Percentiles rank a stretch among this genome's conserved stretches.
These are phyloP conservation scores for Fomitopsis betulina DNA, from an alignment of 1,284 basidiomycete genomes.

Conservation along the genomic window DNA sequence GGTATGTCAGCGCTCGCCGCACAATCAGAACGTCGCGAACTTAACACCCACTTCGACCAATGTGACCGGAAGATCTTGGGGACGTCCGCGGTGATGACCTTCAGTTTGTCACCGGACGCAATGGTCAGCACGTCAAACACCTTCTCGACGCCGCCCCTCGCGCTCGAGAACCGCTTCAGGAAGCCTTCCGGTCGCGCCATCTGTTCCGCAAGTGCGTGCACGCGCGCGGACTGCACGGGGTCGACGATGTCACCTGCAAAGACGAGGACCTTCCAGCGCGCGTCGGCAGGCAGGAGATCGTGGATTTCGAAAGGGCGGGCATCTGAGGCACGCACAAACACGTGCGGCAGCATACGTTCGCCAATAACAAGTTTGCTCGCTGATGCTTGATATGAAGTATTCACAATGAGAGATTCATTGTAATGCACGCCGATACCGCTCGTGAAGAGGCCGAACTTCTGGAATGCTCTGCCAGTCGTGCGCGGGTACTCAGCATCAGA, in stretches of 20 bases:
- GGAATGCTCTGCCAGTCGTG: slow-evolving; percentile 41
- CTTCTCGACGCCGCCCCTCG: slow-evolving; percentile 2
- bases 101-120: slow-evolving; percentile 39
- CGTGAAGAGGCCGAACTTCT: slow-evolving; percentile 54
- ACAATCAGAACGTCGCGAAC: neutral
- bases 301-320: slow-evolving; percentile 62
- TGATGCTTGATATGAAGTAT: slow-evolving; percentile 37
- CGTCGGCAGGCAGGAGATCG: slow-evolving; percentile 62
- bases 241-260: slow-evolving; percentile 51
- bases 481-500: neutral
- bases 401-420: slow-evolving; percentile 45
- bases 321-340: slow-evolving; percentile 62
- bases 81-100: slow-evolving; percentile 43
- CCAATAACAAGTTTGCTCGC: slow-evolving; percentile 51
- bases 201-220: slow-evolving; percentile 41
- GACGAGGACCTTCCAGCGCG: slow-evolving; percentile 67
- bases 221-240: slow-evolving; percentile 32
- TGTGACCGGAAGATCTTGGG: slow-evolving; percentile 52
- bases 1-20: neutral
- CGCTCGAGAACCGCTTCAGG: slow-evolving; percentile 2
- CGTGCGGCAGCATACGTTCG: slow-evolving; percentile 53
- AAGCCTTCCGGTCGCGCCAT: slow-evolving; percentile 20
- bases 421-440: slow-evolving; percentile 69
- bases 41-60: slow-evolving; percentile 55
- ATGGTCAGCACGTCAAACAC: slow-evolving; percentile 58